These are phyloP conservation scores for Aureobasidium pullulans DNA, from an alignment of 2,329 filamentous ascomycete genomes.

Conservation along the genomic window DNA sequence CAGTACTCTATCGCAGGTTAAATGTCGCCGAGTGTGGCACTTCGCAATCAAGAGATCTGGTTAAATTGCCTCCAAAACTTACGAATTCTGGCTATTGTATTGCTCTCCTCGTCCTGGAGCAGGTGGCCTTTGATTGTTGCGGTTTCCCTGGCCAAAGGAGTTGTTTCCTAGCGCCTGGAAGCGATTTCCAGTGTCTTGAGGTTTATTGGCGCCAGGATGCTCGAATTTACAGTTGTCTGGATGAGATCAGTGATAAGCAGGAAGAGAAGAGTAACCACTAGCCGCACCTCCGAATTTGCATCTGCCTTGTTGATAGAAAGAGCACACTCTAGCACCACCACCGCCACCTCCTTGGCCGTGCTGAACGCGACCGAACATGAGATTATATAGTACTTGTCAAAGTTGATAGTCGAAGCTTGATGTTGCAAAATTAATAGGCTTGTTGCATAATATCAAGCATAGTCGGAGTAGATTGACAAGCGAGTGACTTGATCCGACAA, in stretches of 20 bases:
- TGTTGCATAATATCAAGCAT: conserved; percentile 10
- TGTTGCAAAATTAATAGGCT: neutral
- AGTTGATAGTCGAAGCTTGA: neutral
- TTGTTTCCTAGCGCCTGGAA: conserved; percentile 46
- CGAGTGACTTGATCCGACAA: neutral
- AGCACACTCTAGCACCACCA: conserved; percentile 41
- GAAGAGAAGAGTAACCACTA: neutral
- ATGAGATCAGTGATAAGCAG: neutral
- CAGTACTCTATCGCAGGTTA: neutral
- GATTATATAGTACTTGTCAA: neutral
- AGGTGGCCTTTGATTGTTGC: conserved; percentile 1
- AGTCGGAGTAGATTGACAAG: neutral
- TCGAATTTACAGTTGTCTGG: conserved; percentile 53
- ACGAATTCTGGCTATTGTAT: conserved; percentile 2
- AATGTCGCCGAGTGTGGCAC: neutral
- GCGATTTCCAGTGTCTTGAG: conserved; percentile 40
- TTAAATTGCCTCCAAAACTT: neutral
- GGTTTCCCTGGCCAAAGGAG: conserved; percentile 20
- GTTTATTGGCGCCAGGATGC: conserved; percentile 40
- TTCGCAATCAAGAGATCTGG: neutral
- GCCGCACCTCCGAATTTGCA: conserved; percentile 58
- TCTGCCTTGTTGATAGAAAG: conserved; percentile 56
- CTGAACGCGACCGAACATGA: conserved; percentile 13
- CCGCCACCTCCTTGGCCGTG: conserved; percentile 8
- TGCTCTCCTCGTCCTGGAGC: conserved; percentile 36